Evolutionary conservation across 306 rosid genomes (phyloP).

Genomic region (Ceratonia siliqua): DNA sequence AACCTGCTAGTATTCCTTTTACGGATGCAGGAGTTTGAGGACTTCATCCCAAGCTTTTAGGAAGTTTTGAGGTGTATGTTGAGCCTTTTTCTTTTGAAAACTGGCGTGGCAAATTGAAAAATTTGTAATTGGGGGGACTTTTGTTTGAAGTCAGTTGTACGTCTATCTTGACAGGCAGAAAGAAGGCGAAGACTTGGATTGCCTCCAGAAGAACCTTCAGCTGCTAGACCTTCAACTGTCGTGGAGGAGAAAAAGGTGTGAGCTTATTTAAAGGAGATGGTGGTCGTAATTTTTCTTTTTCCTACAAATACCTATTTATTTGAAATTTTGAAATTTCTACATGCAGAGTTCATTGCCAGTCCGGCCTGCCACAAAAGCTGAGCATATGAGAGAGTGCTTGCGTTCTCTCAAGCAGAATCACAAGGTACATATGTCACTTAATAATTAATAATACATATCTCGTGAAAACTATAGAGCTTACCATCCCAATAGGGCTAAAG

Average conservation of each 20-base stretch:
- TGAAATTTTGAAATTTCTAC: slow-evolving; percentile 31
- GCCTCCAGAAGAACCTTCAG: slow-evolving; percentile 79
- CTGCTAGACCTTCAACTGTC: slow-evolving; percentile 67
- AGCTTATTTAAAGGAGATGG: slow-evolving; percentile 22
- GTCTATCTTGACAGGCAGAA: slow-evolving; percentile 67
- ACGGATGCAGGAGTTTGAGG: slow-evolving; percentile 13
- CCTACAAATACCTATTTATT: slow-evolving; percentile 26
- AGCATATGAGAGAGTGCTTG: slow-evolving; percentile 93
- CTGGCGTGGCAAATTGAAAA: background rate
- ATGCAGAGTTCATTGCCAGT: slow-evolving; percentile 70
- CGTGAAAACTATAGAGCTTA: slow-evolving; percentile 17
- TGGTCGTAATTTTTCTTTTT: background rate
- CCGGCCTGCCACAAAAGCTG: slow-evolving; percentile 85
- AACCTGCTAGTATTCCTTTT: background rate
- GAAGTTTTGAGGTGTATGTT: slow-evolving; percentile 4
- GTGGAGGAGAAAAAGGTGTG: slow-evolving; percentile 89
- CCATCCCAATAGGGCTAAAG: background rate
- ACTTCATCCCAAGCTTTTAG: slow-evolving; percentile 14
- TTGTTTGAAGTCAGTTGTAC: slow-evolving; percentile 16
- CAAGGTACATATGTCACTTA: slow-evolving; percentile 62
- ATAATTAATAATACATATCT: background rate
- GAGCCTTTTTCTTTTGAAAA: slow-evolving; percentile 13
- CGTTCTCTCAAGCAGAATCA: slow-evolving; percentile 89
- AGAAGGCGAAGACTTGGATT: slow-evolving; percentile 90
- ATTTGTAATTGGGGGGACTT: slow-evolving; percentile 3